Evolutionary conservation across 2,329 filamentous ascomycete species (phyloP).

Genomic region (Fusarium coffeatum): DNA sequence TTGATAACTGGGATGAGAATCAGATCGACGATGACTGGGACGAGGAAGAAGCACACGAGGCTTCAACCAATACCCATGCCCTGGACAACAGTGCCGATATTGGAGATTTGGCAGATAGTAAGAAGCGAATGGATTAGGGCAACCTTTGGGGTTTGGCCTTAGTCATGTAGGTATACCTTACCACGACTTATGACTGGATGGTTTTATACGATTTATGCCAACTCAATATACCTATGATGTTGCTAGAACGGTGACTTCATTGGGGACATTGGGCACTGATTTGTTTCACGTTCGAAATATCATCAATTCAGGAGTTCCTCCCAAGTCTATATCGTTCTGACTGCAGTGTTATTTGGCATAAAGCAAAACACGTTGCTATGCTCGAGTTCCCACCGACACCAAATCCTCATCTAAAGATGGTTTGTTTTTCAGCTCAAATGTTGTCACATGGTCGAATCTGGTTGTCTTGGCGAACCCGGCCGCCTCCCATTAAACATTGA

Average conservation of each 20-base stretch:
- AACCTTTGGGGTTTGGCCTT: not conserved
- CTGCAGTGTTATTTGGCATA: not conserved
- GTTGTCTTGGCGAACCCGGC: not conserved
- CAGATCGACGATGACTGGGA: conserved; percentile 68
- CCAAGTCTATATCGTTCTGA: not conserved
- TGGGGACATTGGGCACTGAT: not conserved
- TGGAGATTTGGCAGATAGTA: conserved; percentile 48
- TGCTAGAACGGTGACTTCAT: conserved; percentile 1
- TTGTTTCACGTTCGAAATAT: not conserved
- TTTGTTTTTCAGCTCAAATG: not conserved
- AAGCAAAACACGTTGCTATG: not conserved
- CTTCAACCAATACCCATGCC: conserved; percentile 21
- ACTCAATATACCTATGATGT: not conserved
- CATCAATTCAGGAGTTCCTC: not conserved
- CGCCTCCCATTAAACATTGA: not conserved
- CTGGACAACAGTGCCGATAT: conserved; percentile 41
- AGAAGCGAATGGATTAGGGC: conserved; percentile 51
- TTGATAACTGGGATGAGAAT: conserved; percentile 96
- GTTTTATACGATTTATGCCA: conserved; percentile 22
- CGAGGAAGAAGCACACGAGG: conserved; percentile 58
- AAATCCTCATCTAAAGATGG: not conserved
- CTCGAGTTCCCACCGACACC: not conserved
- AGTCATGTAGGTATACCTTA: conserved; percentile 1
- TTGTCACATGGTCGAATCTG: not conserved
- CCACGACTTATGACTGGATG: conserved; percentile 19